Evolutionary conservation across 208 protist genomes (phyloP), one percentile per base, ranked within the genome.

Genomic region (Trypanosoma congolense): DNA sequence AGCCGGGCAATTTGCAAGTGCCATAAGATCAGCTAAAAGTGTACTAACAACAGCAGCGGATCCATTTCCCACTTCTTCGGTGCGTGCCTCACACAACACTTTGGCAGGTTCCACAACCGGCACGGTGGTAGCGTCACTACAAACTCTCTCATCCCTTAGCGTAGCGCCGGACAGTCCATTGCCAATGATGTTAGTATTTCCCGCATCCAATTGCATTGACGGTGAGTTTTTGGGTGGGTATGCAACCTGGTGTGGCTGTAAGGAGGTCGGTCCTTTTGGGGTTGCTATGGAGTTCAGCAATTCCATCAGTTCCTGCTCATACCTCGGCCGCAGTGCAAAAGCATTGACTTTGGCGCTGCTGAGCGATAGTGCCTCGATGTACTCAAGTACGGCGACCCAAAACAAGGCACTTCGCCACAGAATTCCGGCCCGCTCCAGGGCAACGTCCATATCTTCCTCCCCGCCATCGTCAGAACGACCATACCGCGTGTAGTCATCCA

Each of bases 261-360:
- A 46, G 25, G 49, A 40, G 8, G 30, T 50, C 14, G 10, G n/a
- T 18, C 42, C 21, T 4, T 29, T 43, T 22, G 51, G 54, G 18
- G 62, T 45, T 0, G 72, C 73, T 18, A 77, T 54, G 5, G 54
- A 50, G 45, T 82, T 75, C 4, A 92, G 67, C 3, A 88, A 52
- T 29, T 69, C n/a, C 51, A 89, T 80, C 9, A 92, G 69, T 40
- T 84, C 78, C 21, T 61, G 51, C 64, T 92, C 80, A 52, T 92
- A 92, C 29, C 76, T 77, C 24, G 78, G 70, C 31, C 74, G 73
- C 49, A 92, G 65, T 18, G 62, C 50, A 48, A 77, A 76, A 25
- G 56, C 61, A 65, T 84, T 66, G 44, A 83, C 56, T 18, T 73
- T 74, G 12, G 85, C 85, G 35, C 67, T 83, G 49, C 75, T 72